Evolutionary conservation across 345 rosid species (phyloP).

Genomic region (Lenwebbia sp.): DNA sequence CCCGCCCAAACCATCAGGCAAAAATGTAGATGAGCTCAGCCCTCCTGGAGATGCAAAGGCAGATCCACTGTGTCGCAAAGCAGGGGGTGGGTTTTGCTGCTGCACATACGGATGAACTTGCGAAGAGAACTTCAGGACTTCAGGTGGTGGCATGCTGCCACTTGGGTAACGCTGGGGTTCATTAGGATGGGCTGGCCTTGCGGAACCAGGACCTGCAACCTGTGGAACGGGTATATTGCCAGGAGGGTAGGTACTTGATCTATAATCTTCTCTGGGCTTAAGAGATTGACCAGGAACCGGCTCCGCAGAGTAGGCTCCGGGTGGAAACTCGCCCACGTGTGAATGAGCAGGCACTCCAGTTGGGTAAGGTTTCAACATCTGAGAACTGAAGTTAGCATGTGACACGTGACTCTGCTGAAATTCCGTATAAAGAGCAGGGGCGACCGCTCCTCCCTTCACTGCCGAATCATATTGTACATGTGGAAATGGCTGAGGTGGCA

Average conservation of each 20-base stretch:
- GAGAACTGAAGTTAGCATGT: constrained; percentile 18
- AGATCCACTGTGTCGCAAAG: constrained; percentile 6
- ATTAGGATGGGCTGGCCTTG: constrained; percentile 14
- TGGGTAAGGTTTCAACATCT: constrained; percentile 13
- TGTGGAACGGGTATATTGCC: constrained; percentile 9
- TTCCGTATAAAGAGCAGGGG: constrained; percentile 14
- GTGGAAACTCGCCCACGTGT: constrained; percentile 21
- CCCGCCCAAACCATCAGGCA: constrained; percentile 14
- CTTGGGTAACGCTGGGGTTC: constrained; percentile 13
- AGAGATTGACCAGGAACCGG: background rate
- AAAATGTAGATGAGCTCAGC: constrained; percentile 11
- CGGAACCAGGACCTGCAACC: constrained; percentile 3
- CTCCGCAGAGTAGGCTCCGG: constrained; percentile 6
- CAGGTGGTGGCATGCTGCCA: constrained; percentile 15
- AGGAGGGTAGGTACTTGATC: constrained; percentile 5
- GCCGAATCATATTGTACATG: constrained; percentile 1
- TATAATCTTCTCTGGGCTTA: constrained; percentile 8
- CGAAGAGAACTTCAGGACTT: constrained; percentile 19
- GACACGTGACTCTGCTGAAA: constrained; percentile 18
- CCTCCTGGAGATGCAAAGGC: constrained; percentile 7
- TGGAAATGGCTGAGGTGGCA: constrained; percentile 7
- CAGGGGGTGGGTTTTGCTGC: constrained; percentile 15
- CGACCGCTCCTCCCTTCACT: background rate
- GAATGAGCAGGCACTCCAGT: constrained; percentile 18
- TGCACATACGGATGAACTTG: constrained; percentile 21